phyloP scores from a whole-genome alignment of 2,329 filamentous ascomycete genomes.

The Trichoderma sp. region DNA sequence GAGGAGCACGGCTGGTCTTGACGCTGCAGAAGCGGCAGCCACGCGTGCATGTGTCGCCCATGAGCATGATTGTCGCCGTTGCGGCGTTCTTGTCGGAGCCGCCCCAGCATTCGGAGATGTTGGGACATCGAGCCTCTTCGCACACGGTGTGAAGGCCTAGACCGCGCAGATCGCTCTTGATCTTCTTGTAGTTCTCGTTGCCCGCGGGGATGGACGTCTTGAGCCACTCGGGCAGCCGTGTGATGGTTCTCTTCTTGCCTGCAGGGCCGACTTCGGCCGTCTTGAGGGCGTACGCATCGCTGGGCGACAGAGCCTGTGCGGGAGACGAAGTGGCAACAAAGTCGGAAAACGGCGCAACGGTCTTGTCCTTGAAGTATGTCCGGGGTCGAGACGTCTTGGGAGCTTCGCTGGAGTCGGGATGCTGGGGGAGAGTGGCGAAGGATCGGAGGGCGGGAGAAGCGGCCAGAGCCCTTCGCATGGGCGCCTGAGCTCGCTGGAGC shows the following conservation, averaged over 20 bases:
- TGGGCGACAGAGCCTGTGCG: conserved; percentile 42
- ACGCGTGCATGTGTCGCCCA: conserved; percentile 96
- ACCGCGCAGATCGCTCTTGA: conserved; percentile 89
- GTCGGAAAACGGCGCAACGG: conserved; percentile 55
- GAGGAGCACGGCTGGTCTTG: conserved; percentile 74
- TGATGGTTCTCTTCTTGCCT: conserved; percentile 61
- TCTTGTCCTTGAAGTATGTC: conserved; percentile 59
- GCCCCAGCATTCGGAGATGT: conserved; percentile 98
- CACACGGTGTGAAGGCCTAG: conserved; percentile 92
- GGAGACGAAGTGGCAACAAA: conserved; percentile 48
- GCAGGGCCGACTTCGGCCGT: conserved; percentile 63
- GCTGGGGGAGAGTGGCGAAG: conserved; percentile 47
- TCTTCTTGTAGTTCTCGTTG: conserved; percentile 82
- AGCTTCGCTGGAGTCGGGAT: conserved; percentile 27
- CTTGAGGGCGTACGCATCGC: conserved; percentile 58
- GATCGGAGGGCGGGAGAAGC: conserved; percentile 35
- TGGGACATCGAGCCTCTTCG: conserved; percentile 95
- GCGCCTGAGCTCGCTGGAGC: conserved; percentile 42
- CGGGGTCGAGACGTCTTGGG: conserved; percentile 32
- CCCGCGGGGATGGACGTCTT: conserved; percentile 90
- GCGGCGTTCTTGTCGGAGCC: conserved; percentile 83
- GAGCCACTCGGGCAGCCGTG: conserved; percentile 84
- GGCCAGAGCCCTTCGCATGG: conserved; percentile 41
- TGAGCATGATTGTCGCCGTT: conserved; percentile 98
- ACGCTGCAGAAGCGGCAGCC: conserved; percentile 97